Conservation (phyloP, 1,284 basidiomycete genomes). For the Apiotrichum mycotoxinovorans region DNA sequence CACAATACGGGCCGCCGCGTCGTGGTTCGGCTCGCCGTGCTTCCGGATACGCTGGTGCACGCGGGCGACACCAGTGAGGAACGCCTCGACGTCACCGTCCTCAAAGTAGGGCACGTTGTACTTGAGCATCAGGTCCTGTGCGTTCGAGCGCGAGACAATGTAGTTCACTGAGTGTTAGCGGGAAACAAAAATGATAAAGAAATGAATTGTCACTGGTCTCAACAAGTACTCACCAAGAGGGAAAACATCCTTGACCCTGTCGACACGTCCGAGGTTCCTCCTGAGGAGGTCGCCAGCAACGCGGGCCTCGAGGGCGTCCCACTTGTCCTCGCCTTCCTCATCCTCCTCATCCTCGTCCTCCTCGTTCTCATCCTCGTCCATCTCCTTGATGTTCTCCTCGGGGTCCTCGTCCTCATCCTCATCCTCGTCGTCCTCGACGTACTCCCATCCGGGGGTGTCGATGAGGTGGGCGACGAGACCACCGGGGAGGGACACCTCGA, state of each 20-base stretch:
- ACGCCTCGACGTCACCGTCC: slow-evolving; percentile 66
- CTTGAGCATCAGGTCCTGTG: slow-evolving; percentile 81
- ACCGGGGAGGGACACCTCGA: slow-evolving; percentile 51
- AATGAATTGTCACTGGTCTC: too few species aligned
- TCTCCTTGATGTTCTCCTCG: slow-evolving; percentile 23
- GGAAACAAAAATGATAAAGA: too few species aligned
- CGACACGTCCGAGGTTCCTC: slow-evolving; percentile 78
- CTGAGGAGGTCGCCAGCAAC: slow-evolving; percentile 69
- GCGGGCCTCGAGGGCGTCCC: slow-evolving; percentile 51
- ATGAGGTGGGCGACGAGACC: slow-evolving; percentile 60
- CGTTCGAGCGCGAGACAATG: slow-evolving; percentile 67
- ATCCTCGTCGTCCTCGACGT: slow-evolving; percentile 50
- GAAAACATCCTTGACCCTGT: slow-evolving; percentile 79
- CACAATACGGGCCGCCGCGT: slow-evolving; percentile 73
- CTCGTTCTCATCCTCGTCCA: slow-evolving; percentile 27
- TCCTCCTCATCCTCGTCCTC: slow-evolving; percentile 48
- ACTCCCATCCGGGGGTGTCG: slow-evolving; percentile 79
- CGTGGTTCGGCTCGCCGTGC: slow-evolving; percentile 74
- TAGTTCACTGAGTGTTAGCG: slow-evolving; percentile 58
- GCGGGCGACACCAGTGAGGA: slow-evolving; percentile 79
- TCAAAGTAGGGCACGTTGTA: slow-evolving; percentile 83
- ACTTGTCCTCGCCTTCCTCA: slow-evolving; percentile 53
- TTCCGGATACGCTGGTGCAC: slow-evolving; percentile 76
- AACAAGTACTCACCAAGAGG: slow-evolving; percentile 60
- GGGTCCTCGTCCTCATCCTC: slow-evolving; percentile 33